phyloP scores from a whole-genome alignment of 768 basidiomycete species.

The Xerocomellus chrysenteron region DNA sequence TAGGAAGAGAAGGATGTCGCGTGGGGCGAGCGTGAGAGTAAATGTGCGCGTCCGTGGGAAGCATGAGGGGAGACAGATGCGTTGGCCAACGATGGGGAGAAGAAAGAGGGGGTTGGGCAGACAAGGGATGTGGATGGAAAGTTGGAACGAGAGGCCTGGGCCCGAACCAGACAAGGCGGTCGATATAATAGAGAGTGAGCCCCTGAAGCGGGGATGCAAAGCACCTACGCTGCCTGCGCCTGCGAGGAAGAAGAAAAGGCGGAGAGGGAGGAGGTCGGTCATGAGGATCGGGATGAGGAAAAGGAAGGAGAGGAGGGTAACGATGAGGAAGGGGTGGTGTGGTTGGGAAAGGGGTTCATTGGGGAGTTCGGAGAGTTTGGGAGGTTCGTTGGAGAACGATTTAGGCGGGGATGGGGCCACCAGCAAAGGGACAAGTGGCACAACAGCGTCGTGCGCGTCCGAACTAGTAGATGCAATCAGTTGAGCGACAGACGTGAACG shows the following conservation, averaged over 20 bases:
- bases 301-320: constrained; percentile 43
- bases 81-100: background rate
- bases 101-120: background rate
- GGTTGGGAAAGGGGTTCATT: background rate
- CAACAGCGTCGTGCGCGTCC: constrained; percentile 54
- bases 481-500: too few relatives aligned
- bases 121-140: constrained; percentile 8
- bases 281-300: constrained; percentile 43
- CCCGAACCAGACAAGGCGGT: constrained; percentile 12
- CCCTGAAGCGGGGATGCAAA: constrained; percentile 12
- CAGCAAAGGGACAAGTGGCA: constrained; percentile 44
- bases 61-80: background rate
- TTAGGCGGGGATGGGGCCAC: constrained; percentile 52
- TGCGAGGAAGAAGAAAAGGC: constrained; percentile 41
- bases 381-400: constrained; percentile 24
- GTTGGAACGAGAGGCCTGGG: constrained; percentile 17
- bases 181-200: background rate
- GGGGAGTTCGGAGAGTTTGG: background rate
- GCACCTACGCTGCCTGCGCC: constrained; percentile 15
- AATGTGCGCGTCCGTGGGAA: constrained; percentile 5
- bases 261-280: constrained; percentile 44
- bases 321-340: constrained; percentile 35
- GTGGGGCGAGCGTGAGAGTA: constrained; percentile 13
- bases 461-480: constrained; percentile 41
- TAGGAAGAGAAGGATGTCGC: constrained; percentile 33